Evolutionary conservation across 306 rosid species (phyloP), one percentile per base, ranked within the genome.

Genomic region (Hippophae tibetana): DNA sequence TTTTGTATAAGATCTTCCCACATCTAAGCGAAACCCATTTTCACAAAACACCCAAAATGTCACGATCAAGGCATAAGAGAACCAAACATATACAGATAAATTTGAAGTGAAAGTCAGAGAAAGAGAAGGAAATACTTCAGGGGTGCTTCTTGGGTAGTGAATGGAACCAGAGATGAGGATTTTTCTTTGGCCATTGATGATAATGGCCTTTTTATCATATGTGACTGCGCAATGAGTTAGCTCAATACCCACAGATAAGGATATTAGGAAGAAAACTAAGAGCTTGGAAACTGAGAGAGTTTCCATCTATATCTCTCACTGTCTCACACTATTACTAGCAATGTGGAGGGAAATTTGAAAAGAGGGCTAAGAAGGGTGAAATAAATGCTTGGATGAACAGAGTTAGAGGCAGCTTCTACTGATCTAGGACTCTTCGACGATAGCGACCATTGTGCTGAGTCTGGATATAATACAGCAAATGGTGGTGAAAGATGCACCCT

Each of bases 131-230:
- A 18, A 69, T 31, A 84, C 97, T 31, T 87, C 85, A 45, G 95
- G 97, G 40, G 94, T 81, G 77, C 97, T 90, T 79, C 97, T 81
- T 62, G 97, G 95, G 72, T 90, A 90, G 79, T 87, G 97, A 74
- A 90, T 90, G 68, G 98, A 90, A 7, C 98, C 98, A 9, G 98
- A 90, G 47, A 90, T 70, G 64, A 90, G 92, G 57, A 90, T 60
- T 79, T 76, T 88, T 68, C 98, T 74, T 54, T 63, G 83, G 78
- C 96, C 96, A 74, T 87, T 76, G 80, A 90, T 87, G 79, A 87
- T 61, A 64, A 90, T 84, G 69, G 96, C 69, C 72, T 85, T 90
- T 57, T 62, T 85, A 27, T 90, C 98, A 45, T 90, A 90, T 6
- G 82, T 79, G 8, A 90, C 95, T 38, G 73, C 74, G 66, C 89